Percentiles rank a stretch among this genome's conserved stretches.
Conservation (phyloP, 352 stramenopile species). For the Globisporangium solare region DNA sequence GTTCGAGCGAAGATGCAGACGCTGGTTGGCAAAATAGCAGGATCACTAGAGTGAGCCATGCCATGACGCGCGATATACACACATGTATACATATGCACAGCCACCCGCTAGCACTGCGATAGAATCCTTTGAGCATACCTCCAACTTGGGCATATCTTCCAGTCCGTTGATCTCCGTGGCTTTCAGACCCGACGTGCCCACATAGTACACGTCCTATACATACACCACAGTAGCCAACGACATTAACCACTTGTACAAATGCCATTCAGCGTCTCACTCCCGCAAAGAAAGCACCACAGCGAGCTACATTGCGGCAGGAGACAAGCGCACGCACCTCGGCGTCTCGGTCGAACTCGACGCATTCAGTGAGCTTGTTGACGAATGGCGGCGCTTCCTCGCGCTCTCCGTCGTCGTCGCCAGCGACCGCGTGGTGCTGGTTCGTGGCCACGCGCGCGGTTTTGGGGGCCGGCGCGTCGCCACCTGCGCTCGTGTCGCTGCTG, state of each 20-base stretch:
- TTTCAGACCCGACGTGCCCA: constrained; percentile 79
- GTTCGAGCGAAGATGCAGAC: constrained; percentile 79
- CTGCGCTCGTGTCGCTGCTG: background rate
- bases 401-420: constrained; percentile 16
- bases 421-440: background rate
- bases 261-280: background rate
- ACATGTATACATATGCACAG: background rate
- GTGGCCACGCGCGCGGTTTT: constrained; percentile 9
- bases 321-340: constrained; percentile 28
- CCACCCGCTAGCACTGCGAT: background rate
- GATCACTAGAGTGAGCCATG: too few relatives aligned
- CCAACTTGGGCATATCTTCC: constrained; percentile 39
- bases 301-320: background rate
- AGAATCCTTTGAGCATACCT: constrained; percentile 17
- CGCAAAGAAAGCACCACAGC: background rate
- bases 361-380: constrained; percentile 56
- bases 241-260: background rate
- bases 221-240: background rate
- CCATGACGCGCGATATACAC: background rate
- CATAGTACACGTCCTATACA: constrained; percentile 72
- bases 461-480: background rate
- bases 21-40: constrained; percentile 10
- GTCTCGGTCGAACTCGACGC: constrained; percentile 51
- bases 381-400: constrained; percentile 23
- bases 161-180: constrained; percentile 61